Percentiles rank a stretch among this genome's conserved stretches.
phyloP scores from a whole-genome alignment of 495 filamentous ascomycete genomes.

The Acidomyces sp. region DNA sequence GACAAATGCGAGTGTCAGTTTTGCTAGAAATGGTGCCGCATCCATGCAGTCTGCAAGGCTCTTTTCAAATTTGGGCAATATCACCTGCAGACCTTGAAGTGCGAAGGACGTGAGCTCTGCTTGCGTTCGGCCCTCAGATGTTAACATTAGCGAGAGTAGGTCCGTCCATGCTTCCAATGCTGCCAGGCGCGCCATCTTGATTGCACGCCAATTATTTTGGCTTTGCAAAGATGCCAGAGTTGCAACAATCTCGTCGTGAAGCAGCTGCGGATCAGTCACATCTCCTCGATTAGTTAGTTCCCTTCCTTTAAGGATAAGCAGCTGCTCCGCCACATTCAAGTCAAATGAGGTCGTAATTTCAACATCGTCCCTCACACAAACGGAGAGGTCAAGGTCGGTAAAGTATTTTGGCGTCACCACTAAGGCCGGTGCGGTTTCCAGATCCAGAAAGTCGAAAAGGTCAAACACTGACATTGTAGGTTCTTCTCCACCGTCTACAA shows the following conservation, averaged over 20 bases:
- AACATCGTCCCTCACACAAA: conserved; percentile 31
- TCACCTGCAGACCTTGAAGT: conserved; percentile 68
- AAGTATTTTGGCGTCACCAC: conserved; percentile 43
- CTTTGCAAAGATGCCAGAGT: conserved; percentile 40
- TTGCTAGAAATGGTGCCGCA: conserved; percentile 60
- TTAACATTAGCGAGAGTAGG: conserved; percentile 63
- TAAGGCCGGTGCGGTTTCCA: conserved; percentile 43
- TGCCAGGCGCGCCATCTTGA: conserved; percentile 42
- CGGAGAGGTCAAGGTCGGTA: conserved; percentile 45
- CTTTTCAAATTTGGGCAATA: conserved; percentile 70
- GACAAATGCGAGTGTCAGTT: conserved; percentile 61
- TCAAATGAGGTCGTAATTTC: conserved; percentile 39
- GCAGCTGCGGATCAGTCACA: conserved; percentile 42
- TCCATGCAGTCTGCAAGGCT: conserved; percentile 49
- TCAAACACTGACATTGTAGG: conserved; percentile 70
- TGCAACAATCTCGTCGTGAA: conserved; percentile 48
- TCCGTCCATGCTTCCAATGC: conserved; percentile 66
- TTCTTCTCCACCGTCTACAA: conserved; percentile 48
- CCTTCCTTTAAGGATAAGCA: conserved; percentile 39
- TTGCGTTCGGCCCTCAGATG: conserved; percentile 58
- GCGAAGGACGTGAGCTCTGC: conserved; percentile 59
- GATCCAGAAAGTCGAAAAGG: conserved; percentile 77
- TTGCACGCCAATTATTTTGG: conserved; percentile 35
- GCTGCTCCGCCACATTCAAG: conserved; percentile 48
- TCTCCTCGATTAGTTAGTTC: conserved; percentile 41